Conservation (phyloP, 2,329 filamentous ascomycete genomes). For the Alternaria viburni region DNA sequence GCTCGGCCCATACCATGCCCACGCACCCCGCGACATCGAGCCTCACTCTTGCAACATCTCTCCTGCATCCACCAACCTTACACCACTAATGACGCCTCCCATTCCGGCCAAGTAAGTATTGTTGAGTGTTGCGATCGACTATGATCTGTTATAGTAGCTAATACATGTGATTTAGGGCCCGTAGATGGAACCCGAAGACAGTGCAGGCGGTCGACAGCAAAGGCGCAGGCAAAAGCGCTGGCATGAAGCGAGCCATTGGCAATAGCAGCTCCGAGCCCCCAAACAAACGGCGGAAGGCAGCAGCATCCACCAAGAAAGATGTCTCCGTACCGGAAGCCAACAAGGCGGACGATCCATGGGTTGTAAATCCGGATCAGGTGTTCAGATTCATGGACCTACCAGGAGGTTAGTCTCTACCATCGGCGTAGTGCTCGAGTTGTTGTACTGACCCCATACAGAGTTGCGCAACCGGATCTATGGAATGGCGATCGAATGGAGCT, state of each 20-base stretch:
- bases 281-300: constrained; percentile 12
- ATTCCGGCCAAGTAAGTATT: constrained; percentile 6
- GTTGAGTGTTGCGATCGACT: neutral
- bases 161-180: constrained; percentile 8
- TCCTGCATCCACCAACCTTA: constrained; percentile 6
- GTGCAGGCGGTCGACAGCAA: neutral
- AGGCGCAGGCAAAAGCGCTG: constrained; percentile 1
- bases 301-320: too few species aligned
- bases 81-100: neutral
- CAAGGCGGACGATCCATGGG: too few species aligned
- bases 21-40: constrained; percentile 4
- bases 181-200: neutral
- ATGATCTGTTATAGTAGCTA: neutral
- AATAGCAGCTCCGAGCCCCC: neutral
- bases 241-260: constrained; percentile 4
- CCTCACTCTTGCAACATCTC: constrained; percentile 11
- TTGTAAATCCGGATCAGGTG: neutral
- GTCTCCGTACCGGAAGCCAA: too few species aligned
- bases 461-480: constrained; percentile 31
- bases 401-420: constrained; percentile 18
- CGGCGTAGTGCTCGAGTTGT: too few species aligned
- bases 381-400: constrained; percentile 34
- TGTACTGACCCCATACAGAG: too few species aligned
- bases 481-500: constrained; percentile 13
- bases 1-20: neutral